Conservation (phyloP, 164 flowering plant genomes). For the Cinnamomum micranthum region DNA sequence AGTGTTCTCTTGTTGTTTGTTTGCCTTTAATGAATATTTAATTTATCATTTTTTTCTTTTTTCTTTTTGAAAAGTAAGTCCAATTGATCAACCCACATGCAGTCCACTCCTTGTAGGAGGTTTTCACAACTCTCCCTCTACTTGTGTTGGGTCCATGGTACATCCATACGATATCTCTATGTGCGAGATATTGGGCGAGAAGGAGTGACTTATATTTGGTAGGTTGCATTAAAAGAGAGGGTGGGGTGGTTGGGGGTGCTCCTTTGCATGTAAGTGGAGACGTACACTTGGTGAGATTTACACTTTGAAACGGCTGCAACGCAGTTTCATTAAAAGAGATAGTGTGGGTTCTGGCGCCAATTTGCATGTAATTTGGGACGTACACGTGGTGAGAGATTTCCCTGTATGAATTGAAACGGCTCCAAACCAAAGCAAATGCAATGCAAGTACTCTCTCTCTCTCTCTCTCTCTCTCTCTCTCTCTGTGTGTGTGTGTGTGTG, state of each 20-base stretch:
- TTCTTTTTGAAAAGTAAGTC: too few species aligned
- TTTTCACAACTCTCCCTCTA: too few species aligned
- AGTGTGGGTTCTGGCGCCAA: neutral
- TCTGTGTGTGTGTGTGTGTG: too few species aligned
- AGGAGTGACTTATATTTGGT: neutral
- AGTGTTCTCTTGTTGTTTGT: too few species aligned
- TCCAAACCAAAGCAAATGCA: neutral
- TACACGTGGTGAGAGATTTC: constrained; percentile 1
- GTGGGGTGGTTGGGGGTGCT: neutral
- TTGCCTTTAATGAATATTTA: too few species aligned
- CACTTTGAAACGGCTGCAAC: constrained; percentile 6
- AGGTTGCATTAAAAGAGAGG: constrained; percentile 3
- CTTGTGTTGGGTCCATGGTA: too few species aligned
- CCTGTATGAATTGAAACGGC: constrained; percentile 3
- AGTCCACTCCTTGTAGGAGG: too few species aligned
- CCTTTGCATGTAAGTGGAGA: neutral
- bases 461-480: too few species aligned
- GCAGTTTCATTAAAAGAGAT: neutral
- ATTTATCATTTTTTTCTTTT: too few species aligned
- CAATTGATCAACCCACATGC: too few species aligned
- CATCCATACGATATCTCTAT: too few species aligned
- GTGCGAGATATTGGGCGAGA: neutral
- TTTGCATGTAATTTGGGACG: neutral
- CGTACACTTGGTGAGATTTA: constrained; percentile 1
- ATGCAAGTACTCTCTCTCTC: too few species aligned